Evolutionary conservation across 768 basidiomycete genomes (phyloP), one percentile per base, ranked within the genome.

Genomic region (Leucosporidium creatinivorum): DNA sequence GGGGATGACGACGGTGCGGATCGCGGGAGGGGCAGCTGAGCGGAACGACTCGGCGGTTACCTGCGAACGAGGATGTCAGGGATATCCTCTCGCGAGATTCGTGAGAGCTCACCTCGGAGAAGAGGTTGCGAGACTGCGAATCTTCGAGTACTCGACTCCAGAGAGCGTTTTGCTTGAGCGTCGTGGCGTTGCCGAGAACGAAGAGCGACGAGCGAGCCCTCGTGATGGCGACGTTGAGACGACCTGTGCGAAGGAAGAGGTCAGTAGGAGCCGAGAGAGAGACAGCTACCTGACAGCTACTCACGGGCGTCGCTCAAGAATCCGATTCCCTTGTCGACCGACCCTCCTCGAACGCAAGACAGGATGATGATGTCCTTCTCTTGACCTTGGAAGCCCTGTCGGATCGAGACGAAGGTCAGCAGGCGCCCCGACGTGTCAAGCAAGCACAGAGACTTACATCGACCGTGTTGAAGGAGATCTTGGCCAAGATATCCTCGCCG

Each of bases 151-250:
- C 62, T 25, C 69, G 68, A 3, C 63, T 61, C 75, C 75, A 76
- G 59, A 69, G 64, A 57, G 70, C 62, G 33, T 76, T 75, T 25
- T 62, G 82, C 77, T 93, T 89, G 8, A 99, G 82, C 1, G 93
- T 98, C 10, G 90, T 81, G 18, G 87, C 87, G 77, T 98, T 87
- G 10, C 96, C 96, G 36, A 99, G 82, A 63, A 99, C 86, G 78
- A 93, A 99, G 3, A 99, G 80, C 15, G 94, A 96, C 10, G 91
- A 91, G 74, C 88, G 89, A 4, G 94, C 91, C 73, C 96, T 86
- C n/a, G 94, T 99, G 30, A 99, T 80, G 33, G 93, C 93, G n/a
- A 99, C 94, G 78, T 99, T 98, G 89, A 98, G 94, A 54, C 94
- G 87, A 54, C 93, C 39, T 44, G 39, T 86, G 26, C 82, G 12